Evolutionary conservation across 805 yeast genomes (phyloP).

Genomic region (Candida namnaoensis): DNA sequence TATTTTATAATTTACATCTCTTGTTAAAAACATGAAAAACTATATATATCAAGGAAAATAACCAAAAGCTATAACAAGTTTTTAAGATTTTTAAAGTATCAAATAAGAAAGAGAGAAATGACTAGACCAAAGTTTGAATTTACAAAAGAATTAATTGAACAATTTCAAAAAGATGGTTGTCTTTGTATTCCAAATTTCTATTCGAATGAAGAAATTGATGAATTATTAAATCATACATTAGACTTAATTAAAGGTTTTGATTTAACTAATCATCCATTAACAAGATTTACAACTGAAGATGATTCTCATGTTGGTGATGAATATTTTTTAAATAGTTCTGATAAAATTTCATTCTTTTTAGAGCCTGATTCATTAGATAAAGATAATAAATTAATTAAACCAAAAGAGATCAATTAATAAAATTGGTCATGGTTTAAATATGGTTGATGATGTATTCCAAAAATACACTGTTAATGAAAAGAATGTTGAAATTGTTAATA

Average conservation of each 20-base stretch:
- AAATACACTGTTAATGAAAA: conserved; percentile 41
- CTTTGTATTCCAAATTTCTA: conserved; percentile 52
- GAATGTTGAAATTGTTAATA: conserved; percentile 40
- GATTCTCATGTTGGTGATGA: conserved; percentile 64
- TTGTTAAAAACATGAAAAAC: no score
- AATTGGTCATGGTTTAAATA: conserved; percentile 73
- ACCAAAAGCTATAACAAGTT: no score
- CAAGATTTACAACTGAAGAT: conserved; percentile 56
- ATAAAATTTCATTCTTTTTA: conserved; percentile 60
- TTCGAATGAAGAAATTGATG: conserved; percentile 26
- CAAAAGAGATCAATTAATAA: conserved; percentile 61
- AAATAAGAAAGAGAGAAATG: no score
- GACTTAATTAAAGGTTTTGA: conserved; percentile 40
- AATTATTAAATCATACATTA: conserved; percentile 33
- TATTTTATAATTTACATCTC: no score
- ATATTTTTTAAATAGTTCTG: conserved; percentile 61
- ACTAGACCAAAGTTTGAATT: no score
- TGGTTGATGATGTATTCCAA: conserved; percentile 38
- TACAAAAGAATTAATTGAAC: no score
- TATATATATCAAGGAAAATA: no score
- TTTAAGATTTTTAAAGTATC: no score
- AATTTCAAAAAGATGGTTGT: conserved; percentile 38
- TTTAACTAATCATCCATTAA: conserved; percentile 51
- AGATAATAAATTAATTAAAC: conserved; percentile 40
- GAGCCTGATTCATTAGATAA: conserved; percentile 61